Conservation (phyloP, 805 yeast species). For the Nakazawaea ernobii region DNA sequence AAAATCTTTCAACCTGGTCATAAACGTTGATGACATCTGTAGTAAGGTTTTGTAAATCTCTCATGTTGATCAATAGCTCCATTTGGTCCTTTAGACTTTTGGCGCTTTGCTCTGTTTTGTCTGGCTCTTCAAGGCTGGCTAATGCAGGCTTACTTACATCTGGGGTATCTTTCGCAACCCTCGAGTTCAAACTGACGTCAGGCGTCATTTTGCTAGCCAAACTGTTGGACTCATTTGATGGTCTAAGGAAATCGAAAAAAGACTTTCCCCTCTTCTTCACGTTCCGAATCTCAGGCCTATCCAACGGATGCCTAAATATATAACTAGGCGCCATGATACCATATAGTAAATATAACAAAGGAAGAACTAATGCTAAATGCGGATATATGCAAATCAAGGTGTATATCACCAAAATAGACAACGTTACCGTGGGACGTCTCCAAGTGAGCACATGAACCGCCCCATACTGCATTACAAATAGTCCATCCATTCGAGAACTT, state of each 20-base stretch:
- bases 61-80: slow-evolving; percentile 53
- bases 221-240: slow-evolving; percentile 12
- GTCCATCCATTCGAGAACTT: slow-evolving; percentile 47
- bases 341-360: slow-evolving; percentile 48
- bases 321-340: slow-evolving; percentile 70
- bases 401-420: slow-evolving; percentile 51
- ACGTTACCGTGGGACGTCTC: slow-evolving; percentile 68
- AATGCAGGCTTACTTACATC: neutral
- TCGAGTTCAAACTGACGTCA: slow-evolving; percentile 10
- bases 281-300: slow-evolving; percentile 36
- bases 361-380: slow-evolving; percentile 56
- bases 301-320: slow-evolving; percentile 58
- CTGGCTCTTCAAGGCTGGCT: slow-evolving; percentile 5
- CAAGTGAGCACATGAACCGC: slow-evolving; percentile 60
- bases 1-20: slow-evolving; percentile 47
- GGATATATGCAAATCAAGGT: slow-evolving; percentile 72
- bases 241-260: slow-evolving; percentile 32
- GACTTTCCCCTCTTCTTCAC: slow-evolving; percentile 50
- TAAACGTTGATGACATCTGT: slow-evolving; percentile 44
- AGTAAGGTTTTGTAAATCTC: slow-evolving; percentile 66
- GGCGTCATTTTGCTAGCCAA: slow-evolving; percentile 14
- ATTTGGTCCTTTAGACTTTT: slow-evolving; percentile 20
- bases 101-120: neutral
- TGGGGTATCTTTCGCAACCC: slow-evolving; percentile 12
- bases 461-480: slow-evolving; percentile 60